Conservation (phyloP, 2,329 filamentous ascomycete species). For the Verticillium klebahnii region DNA sequence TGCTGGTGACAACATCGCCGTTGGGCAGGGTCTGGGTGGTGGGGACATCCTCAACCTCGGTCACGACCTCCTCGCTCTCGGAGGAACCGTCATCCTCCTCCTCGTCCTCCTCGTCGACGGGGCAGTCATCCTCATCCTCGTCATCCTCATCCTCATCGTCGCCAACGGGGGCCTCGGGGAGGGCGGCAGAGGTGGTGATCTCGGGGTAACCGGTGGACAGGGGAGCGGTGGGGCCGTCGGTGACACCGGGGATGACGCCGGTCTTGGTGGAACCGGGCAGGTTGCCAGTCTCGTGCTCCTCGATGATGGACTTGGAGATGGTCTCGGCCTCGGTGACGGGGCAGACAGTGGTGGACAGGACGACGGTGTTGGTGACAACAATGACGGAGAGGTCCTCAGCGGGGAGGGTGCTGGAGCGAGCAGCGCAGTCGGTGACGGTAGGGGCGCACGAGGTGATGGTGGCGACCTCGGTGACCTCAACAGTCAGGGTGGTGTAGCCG, state of each 20-base stretch:
- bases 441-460: constrained; percentile 56
- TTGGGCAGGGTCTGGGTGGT: constrained; percentile 24
- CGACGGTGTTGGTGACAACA: constrained; percentile 33
- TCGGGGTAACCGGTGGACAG: constrained; percentile 29
- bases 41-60: constrained; percentile 9
- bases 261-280: constrained; percentile 30
- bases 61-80: constrained; percentile 7
- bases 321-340: constrained; percentile 35
- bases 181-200: constrained; percentile 12
- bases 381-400: constrained; percentile 26
- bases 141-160: neutral
- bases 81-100: constrained; percentile 10
- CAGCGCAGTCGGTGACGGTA: constrained; percentile 53
- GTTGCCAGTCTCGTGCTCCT: constrained; percentile 27
- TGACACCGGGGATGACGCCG: constrained; percentile 12
- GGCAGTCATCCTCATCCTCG: constrained; percentile 1
- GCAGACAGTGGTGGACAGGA: constrained; percentile 38
- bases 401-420: constrained; percentile 28
- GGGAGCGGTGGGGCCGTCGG: constrained; percentile 21
- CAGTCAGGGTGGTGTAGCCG: constrained; percentile 36
- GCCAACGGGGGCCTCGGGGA: constrained; percentile 10
- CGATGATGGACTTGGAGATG: constrained; percentile 35
- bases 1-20: constrained; percentile 38
- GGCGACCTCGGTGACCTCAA: constrained; percentile 49
- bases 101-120: constrained; percentile 7